A percentile compares a stretch with the other conserved stretches of the same genome.
Conservation (phyloP, 768 basidiomycete species). For the Hygrophorus russula region DNA sequence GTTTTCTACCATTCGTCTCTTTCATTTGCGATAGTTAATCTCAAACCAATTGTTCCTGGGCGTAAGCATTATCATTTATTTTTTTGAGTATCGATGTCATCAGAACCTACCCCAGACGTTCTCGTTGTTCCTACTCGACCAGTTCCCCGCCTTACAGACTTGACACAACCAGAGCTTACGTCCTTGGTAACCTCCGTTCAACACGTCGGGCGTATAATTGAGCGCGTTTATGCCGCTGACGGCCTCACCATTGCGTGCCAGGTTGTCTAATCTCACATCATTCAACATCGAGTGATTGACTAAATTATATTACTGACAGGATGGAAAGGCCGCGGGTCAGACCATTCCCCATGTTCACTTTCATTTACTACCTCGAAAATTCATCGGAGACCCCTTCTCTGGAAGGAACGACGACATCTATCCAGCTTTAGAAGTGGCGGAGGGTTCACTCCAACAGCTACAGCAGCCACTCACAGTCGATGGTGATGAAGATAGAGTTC, state of each 20-base stretch:
- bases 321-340: slow-evolving; percentile 76
- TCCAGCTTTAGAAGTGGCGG: slow-evolving; percentile 61
- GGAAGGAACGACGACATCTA: slow-evolving; percentile 64
- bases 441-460: slow-evolving; percentile 36
- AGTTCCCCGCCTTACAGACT: slow-evolving; percentile 45
- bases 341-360: slow-evolving; percentile 92
- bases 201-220: slow-evolving; percentile 66
- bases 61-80: slow-evolving; percentile 43
- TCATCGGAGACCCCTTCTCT: slow-evolving; percentile 55
- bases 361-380: slow-evolving; percentile 79
- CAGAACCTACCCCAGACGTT: slow-evolving; percentile 31
- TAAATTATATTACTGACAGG: slow-evolving; percentile 31
- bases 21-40: slow-evolving; percentile 84
- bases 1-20: slow-evolving; percentile 59
- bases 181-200: slow-evolving; percentile 78
- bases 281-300: not conserved
- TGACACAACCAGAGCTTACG: slow-evolving; percentile 54
- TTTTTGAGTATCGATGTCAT: too few species aligned
- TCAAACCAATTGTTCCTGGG: slow-evolving; percentile 89
- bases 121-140: slow-evolving; percentile 47
- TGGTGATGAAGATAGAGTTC: slow-evolving; percentile 55
- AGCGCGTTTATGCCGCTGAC: slow-evolving; percentile 74
- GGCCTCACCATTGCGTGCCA: slow-evolving; percentile 85
- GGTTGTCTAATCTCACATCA: slow-evolving; percentile 27
- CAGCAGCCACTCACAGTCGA: slow-evolving; percentile 43